These are phyloP conservation scores for Mucor irregularis DNA, from an alignment of 371 early-diverging fungal genomes.

Conservation along the genomic window DNA sequence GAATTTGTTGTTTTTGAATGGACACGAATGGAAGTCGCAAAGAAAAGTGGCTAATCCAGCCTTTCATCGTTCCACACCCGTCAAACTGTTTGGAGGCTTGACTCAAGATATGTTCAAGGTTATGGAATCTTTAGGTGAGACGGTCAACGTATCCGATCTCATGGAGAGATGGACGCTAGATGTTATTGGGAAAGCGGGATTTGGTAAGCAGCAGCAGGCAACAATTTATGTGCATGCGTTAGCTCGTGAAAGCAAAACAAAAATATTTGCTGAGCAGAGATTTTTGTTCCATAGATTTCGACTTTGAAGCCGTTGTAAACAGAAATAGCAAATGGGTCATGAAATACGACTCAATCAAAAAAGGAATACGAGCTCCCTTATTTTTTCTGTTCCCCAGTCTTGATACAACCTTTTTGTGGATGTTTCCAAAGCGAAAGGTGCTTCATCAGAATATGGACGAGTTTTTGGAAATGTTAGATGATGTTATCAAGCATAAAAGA, in stretches of 20 bases:
- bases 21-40: conserved; percentile 18
- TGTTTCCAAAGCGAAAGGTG: not conserved
- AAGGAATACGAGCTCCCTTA: conserved; percentile 27
- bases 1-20: conserved; percentile 9
- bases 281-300: conserved; percentile 17
- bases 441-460: not conserved
- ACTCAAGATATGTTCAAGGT: conserved; percentile 24
- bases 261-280: no score
- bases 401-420: conserved; percentile 22
- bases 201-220: conserved; percentile 26
- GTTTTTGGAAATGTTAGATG: not conserved
- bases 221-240: not conserved
- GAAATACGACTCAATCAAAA: conserved; percentile 25
- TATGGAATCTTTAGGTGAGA: conserved; percentile 19
- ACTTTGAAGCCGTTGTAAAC: conserved; percentile 33
- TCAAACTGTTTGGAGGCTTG: conserved; percentile 31
- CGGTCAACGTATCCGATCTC: conserved; percentile 20
- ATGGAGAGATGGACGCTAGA: conserved; percentile 37
- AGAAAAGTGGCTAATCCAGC: conserved; percentile 36
- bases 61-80: conserved; percentile 41
- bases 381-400: conserved; percentile 50
- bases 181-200: conserved; percentile 41
- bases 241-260: no score
- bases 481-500: conserved; percentile 7
- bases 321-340: conserved; percentile 26